Percentiles rank a stretch among this genome's conserved stretches.
These are phyloP conservation scores for Chlorella vulgaris DNA, from an alignment of 139 green algal genomes.

Conservation along the genomic window DNA sequence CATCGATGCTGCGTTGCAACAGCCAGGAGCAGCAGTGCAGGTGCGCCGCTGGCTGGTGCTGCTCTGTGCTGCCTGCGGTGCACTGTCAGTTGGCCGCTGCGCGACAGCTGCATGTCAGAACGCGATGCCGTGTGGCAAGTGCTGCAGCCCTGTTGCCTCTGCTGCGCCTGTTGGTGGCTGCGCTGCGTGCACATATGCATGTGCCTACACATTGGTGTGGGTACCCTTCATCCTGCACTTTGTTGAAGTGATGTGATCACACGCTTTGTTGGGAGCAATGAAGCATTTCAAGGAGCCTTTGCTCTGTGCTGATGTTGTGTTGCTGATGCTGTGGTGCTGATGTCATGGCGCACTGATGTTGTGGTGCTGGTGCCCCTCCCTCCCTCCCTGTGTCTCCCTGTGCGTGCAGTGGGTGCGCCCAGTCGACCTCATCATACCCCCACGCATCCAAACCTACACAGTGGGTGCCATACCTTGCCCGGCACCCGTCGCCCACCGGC, in stretches of 20 bases:
- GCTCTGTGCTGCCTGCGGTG: background rate
- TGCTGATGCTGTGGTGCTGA: no score
- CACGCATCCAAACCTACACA: constrained; percentile 13
- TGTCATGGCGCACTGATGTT: background rate
- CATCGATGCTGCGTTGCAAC: background rate
- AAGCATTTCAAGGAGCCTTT: no score
- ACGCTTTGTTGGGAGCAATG: no score
- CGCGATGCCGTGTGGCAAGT: no score
- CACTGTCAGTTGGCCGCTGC: background rate
- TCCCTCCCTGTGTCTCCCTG: background rate
- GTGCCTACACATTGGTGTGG: background rate
- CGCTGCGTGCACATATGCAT: no score
- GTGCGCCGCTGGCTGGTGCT: background rate
- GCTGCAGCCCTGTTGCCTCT: background rate
- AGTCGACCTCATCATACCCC: constrained; percentile 28
- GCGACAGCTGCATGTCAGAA: no score
- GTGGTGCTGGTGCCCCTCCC: background rate
- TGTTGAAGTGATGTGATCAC: no score
- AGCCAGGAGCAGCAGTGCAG: background rate
- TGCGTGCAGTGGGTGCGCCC: constrained; percentile 19
- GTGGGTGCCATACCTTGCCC: background rate
- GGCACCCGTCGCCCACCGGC: constrained; percentile 19
- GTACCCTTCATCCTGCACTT: background rate
- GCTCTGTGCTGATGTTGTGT: no score
- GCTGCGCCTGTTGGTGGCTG: background rate